phyloP scores from a whole-genome alignment of 225 moss, liverwort and hornwort species.

The Pseudisothecium myosuroides region DNA sequence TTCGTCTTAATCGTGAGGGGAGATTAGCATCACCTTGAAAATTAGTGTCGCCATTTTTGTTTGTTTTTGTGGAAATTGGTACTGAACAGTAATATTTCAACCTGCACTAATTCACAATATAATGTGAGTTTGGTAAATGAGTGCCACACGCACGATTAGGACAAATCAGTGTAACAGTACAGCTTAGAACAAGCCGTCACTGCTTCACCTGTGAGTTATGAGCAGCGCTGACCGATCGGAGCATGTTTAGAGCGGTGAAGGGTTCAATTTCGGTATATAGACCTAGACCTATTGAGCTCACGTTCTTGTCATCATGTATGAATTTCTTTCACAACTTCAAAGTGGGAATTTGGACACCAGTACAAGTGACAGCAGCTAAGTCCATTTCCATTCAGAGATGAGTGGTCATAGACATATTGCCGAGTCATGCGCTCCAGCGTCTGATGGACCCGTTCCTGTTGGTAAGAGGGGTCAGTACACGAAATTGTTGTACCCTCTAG shows the following conservation, averaged over 20 bases:
- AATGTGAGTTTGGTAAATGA: background rate
- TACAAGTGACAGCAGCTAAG: background rate
- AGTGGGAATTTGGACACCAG: background rate
- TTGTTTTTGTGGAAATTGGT: background rate
- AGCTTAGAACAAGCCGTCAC: background rate
- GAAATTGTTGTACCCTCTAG: background rate
- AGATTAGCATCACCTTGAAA: background rate
- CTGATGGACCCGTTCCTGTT: background rate
- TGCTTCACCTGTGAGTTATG: background rate
- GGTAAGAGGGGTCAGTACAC: background rate
- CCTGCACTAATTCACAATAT: background rate
- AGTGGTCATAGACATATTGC: background rate
- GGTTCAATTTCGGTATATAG: too few species aligned
- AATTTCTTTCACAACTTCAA: background rate
- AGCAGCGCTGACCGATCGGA: background rate
- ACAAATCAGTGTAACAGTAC: background rate
- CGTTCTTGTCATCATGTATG: background rate
- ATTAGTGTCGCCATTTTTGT: background rate
- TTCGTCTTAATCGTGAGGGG: background rate
- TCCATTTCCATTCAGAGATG: background rate
- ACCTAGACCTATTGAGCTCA: too few species aligned
- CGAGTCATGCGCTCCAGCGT: background rate
- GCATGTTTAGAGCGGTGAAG: background rate
- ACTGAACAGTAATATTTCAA: background rate
- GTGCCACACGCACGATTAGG: background rate